Conservation (phyloP, 306 rosid genomes). For the Acmispon strigosus region DNA sequence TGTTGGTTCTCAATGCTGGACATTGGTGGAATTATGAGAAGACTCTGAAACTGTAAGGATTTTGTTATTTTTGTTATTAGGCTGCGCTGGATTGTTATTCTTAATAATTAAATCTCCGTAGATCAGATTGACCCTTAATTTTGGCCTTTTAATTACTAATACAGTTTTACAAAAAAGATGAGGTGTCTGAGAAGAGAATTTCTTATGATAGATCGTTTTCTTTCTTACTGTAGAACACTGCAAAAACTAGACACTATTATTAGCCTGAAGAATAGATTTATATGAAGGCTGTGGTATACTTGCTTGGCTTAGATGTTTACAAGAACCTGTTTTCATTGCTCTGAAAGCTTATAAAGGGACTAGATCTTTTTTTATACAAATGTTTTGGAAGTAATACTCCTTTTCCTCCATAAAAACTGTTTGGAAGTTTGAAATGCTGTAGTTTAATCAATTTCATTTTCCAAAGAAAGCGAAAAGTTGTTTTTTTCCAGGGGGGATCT, state of each 20-base stretch:
- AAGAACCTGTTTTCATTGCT: neutral
- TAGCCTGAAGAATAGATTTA: neutral
- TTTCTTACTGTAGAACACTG: neutral
- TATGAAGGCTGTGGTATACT: neutral
- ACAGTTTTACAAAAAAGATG: neutral
- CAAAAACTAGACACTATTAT: neutral
- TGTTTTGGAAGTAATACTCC: neutral
- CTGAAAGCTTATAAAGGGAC: neutral
- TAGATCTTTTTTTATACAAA: neutral
- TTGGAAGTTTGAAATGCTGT: neutral
- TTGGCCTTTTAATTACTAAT: neutral
- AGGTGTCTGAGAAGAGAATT: neutral
- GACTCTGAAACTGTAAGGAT: constrained; percentile 60
- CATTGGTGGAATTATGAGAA: constrained; percentile 88
- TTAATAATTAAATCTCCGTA: constrained; percentile 3
- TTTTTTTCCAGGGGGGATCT: neutral
- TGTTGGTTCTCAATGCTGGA: constrained; percentile 77
- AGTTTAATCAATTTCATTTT: neutral
- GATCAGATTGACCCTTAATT: neutral
- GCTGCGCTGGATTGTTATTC: constrained; percentile 8
- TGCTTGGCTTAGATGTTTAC: constrained; percentile 1
- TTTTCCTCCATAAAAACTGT: neutral
- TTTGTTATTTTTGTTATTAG: neutral
- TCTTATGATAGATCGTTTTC: neutral
- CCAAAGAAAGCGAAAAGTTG: no score